A percentile compares a stretch with the other conserved stretches of the same genome.
These are phyloP conservation scores for Leccinum rimulosum DNA, from an alignment of 768 basidiomycete genomes.

Conservation along the genomic window DNA sequence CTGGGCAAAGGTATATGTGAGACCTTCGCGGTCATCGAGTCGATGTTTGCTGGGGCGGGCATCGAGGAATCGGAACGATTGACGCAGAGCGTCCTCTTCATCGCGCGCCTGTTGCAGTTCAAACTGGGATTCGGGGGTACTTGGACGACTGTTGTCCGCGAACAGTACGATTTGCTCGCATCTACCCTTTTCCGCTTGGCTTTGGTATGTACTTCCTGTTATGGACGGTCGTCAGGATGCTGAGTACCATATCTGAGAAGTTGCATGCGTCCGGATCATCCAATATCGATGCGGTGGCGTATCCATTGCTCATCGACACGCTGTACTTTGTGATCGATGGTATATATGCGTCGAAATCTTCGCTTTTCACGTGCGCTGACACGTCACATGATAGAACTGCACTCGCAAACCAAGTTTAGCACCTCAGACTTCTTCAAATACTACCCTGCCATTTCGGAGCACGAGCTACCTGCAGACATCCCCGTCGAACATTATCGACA, in stretches of 20 bases:
- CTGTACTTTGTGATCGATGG: constrained; percentile 73
- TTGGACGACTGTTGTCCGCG: constrained; percentile 55
- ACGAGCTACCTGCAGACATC: constrained; percentile 52
- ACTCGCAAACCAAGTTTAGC: constrained; percentile 51
- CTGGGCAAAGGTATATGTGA: constrained; percentile 45
- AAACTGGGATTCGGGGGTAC: constrained; percentile 59
- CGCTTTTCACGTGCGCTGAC: background rate
- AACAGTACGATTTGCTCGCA: constrained; percentile 42
- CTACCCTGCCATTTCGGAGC: constrained; percentile 52
- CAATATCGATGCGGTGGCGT: constrained; percentile 52
- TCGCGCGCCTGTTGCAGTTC: constrained; percentile 71
- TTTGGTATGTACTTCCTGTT: constrained; percentile 41
- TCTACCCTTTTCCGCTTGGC: constrained; percentile 46
- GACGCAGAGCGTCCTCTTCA: constrained; percentile 48
- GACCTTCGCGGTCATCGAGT: constrained; percentile 43
- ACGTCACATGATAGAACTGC: constrained; percentile 49
- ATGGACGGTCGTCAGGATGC: constrained; percentile 1
- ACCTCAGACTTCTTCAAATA: constrained; percentile 58
- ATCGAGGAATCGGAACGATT: constrained; percentile 26
- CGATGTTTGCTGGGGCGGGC: constrained; percentile 28
- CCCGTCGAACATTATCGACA: constrained; percentile 58
- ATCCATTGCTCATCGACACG: constrained; percentile 71
- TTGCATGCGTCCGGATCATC: constrained; percentile 50
- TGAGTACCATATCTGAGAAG: constrained; percentile 33
- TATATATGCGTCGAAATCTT: constrained; percentile 27